A percentile compares a stretch with the other conserved stretches of the same genome.
Conservation (phyloP, 257 asterid genomes). For the Sherardia arvensis region DNA sequence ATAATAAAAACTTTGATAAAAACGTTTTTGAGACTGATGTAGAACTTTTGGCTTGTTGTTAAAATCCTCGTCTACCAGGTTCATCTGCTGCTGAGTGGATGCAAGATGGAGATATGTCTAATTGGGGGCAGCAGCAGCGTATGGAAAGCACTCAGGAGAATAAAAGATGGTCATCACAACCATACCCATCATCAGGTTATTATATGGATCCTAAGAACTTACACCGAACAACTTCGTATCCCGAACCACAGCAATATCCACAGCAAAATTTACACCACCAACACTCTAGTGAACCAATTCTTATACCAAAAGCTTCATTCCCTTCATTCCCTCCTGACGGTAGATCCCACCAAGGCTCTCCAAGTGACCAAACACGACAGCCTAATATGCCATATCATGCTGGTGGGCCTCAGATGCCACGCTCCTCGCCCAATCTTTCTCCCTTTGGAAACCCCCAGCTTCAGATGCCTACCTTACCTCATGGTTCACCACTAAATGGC, state of each 20-base stretch:
- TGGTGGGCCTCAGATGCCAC: conserved; percentile 37
- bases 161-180: conserved; percentile 60
- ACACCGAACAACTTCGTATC: conserved; percentile 82
- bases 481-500: conserved; percentile 56
- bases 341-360: conserved; percentile 65
- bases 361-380: conserved; percentile 37
- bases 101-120: conserved; percentile 46
- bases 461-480: conserved; percentile 42
- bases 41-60: not conserved
- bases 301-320: conserved; percentile 53
- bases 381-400: conserved; percentile 34
- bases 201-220: conserved; percentile 38
- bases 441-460: conserved; percentile 49
- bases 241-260: conserved; percentile 58
- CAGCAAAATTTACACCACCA: conserved; percentile 44
- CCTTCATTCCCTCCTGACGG: conserved; percentile 72
- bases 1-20: not conserved
- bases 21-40: not conserved
- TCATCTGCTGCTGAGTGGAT: conserved; percentile 76
- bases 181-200: conserved; percentile 37
- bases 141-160: conserved; percentile 41
- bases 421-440: conserved; percentile 42
- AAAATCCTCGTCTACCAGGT: conserved; percentile 33
- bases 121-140: conserved; percentile 53
- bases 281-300: conserved; percentile 63